Percentiles rank a stretch among this genome's conserved stretches.
phyloP scores from a whole-genome alignment of 352 stramenopile species.

The Globisporangium abappressorium region DNA sequence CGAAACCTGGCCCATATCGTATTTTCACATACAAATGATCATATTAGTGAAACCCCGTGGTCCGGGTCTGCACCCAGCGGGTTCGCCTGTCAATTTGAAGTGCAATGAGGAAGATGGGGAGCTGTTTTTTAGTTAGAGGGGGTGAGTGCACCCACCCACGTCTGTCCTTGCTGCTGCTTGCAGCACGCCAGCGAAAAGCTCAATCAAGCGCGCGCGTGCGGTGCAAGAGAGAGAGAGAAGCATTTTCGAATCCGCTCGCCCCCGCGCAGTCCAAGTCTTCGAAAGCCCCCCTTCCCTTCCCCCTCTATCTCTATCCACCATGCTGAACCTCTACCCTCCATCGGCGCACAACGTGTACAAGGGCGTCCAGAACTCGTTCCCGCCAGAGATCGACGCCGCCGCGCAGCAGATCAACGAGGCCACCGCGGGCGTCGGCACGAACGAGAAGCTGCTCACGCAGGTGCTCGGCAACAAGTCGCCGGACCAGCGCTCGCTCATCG shows the following conservation, averaged over 20 bases:
- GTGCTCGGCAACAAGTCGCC: constrained; percentile 55
- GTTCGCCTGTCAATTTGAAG: background rate
- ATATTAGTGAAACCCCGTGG: background rate
- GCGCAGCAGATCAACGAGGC: constrained; percentile 61
- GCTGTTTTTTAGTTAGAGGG: background rate
- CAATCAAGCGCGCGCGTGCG: background rate
- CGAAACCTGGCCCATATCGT: background rate
- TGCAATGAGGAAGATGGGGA: background rate
- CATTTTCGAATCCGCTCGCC: constrained; percentile 32
- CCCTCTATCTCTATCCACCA: constrained; percentile 18
- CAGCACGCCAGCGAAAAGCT: constrained; percentile 1
- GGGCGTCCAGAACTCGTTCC: constrained; percentile 39
- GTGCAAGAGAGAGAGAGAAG: constrained; percentile 4
- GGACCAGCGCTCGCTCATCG: constrained; percentile 63
- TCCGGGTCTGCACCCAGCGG: background rate
- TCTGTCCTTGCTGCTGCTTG: background rate
- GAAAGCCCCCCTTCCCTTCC: background rate
- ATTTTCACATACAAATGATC: background rate
- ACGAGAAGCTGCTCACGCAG: constrained; percentile 45
- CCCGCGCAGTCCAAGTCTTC: constrained; percentile 6
- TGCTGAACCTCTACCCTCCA: constrained; percentile 79
- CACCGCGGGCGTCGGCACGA: constrained; percentile 56
- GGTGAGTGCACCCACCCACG: background rate
- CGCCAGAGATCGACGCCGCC: constrained; percentile 41
- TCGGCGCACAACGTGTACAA: constrained; percentile 61